Evolutionary conservation across 2,329 filamentous ascomycete genomes (phyloP).

Genomic region (Pseudogymnoascus sp.): DNA sequence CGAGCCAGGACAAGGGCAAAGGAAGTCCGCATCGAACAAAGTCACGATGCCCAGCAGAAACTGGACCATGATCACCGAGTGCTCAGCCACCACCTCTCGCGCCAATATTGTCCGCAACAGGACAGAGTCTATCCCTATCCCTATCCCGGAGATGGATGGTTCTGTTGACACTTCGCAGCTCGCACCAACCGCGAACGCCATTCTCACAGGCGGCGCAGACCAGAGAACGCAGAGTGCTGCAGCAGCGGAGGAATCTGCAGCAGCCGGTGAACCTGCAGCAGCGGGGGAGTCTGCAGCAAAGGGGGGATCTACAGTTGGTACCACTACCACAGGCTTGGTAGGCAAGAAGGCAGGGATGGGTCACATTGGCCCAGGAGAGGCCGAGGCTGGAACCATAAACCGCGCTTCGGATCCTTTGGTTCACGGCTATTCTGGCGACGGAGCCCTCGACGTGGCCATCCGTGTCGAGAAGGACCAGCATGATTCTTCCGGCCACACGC

Average conservation of each 20-base stretch:
- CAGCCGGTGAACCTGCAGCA: no score
- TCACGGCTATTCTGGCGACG: constrained; percentile 47
- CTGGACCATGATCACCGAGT: constrained; percentile 85
- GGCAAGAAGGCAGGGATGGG: constrained; percentile 57
- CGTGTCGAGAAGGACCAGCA: constrained; percentile 82
- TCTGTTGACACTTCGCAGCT: not conserved
- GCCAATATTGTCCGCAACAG: constrained; percentile 18
- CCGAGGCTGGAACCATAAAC: constrained; percentile 69
- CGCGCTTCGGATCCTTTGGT: constrained; percentile 52
- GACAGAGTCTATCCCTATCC: not conserved
- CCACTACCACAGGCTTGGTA: constrained; percentile 33
- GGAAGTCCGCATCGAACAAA: constrained; percentile 66
- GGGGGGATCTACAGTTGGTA: not conserved
- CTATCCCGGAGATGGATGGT: not conserved
- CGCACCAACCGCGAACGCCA: constrained; percentile 51
- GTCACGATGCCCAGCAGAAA: constrained; percentile 90
- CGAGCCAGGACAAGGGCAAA: constrained; percentile 70
- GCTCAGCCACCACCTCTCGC: constrained; percentile 52
- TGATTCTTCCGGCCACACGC: constrained; percentile 69
- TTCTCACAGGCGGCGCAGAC: not conserved
- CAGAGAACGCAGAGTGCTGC: not conserved
- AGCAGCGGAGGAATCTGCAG: not conserved
- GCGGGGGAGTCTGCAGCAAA: no score
- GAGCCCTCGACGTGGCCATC: constrained; percentile 69
- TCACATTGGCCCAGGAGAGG: constrained; percentile 66